Percentiles rank a stretch among this genome's conserved stretches.
phyloP scores from a whole-genome alignment of 441 rosid genomes.

The Syzygium malaccense region DNA sequence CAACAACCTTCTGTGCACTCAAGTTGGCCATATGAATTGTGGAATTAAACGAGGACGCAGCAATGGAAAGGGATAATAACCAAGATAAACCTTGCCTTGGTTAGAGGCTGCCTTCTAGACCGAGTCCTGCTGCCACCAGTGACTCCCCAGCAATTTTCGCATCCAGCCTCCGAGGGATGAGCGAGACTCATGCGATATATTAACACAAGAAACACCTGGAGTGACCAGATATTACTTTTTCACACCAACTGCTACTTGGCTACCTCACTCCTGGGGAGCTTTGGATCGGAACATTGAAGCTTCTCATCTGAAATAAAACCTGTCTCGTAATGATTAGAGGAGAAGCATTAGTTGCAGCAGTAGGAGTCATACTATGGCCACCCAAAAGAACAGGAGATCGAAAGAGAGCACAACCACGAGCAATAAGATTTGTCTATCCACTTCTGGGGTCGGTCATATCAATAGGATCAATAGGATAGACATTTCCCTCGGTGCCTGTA shows the following conservation, averaged over 20 bases:
- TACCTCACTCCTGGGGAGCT: neutral
- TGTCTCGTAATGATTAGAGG: neutral
- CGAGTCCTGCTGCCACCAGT: neutral
- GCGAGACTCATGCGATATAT: neutral
- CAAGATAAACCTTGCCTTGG: neutral
- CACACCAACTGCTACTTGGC: neutral
- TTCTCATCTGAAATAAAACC: neutral
- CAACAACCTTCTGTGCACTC: neutral
- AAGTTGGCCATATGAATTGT: neutral
- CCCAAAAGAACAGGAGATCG: neutral
- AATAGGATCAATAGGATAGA: neutral
- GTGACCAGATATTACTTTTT: neutral
- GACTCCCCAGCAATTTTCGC: neutral
- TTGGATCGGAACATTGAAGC: neutral
- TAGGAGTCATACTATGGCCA: neutral
- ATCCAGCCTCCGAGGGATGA: neutral
- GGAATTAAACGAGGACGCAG: neutral
- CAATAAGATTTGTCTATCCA: neutral
- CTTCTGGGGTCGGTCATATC: neutral
- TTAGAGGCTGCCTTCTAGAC: neutral
- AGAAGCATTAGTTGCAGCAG: neutral
- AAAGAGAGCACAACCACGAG: neutral
- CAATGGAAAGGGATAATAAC: neutral
- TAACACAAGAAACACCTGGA: neutral
- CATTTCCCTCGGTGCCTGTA: neutral